Evolutionary conservation across 2,329 filamentous ascomycete genomes (phyloP).

Genomic region (Phialophora expanda): DNA sequence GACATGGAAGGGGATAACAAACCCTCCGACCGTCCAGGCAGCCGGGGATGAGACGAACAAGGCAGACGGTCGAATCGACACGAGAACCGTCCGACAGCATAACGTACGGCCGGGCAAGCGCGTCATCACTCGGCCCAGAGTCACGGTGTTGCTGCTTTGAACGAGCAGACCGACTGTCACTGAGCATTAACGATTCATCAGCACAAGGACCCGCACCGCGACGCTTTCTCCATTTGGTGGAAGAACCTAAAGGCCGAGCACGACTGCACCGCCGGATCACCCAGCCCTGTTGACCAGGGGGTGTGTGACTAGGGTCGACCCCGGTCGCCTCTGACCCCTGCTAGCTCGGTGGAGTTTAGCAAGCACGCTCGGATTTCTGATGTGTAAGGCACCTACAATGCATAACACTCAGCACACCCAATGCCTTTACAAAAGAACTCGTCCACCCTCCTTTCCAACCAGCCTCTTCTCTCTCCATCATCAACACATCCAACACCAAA

Average conservation of each 20-base stretch:
- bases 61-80: constrained; percentile 2
- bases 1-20: constrained; percentile 14
- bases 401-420: constrained; percentile 17
- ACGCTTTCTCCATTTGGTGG: constrained; percentile 1
- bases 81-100: constrained; percentile 4
- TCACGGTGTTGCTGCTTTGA: constrained; percentile 5
- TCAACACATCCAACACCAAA: constrained; percentile 16
- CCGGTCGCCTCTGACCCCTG: neutral
- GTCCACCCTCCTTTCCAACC: constrained; percentile 26
- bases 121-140: constrained; percentile 1
- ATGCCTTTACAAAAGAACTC: constrained; percentile 37
- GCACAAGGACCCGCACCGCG: constrained; percentile 11
- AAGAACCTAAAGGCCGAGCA: neutral
- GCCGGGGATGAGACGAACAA: constrained; percentile 3
- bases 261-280: neutral
- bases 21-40: constrained; percentile 26
- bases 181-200: constrained; percentile 6
- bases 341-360: neutral
- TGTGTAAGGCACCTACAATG: constrained; percentile 31
- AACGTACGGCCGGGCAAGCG: neutral
- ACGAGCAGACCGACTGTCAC: constrained; percentile 18
- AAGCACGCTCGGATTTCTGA: constrained; percentile 17
- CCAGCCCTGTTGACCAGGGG: constrained; percentile 1
- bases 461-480: constrained; percentile 25
- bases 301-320: neutral